Percentiles rank a stretch among this genome's conserved stretches.
Evolutionary conservation across 331 rosid genomes (phyloP).

Genomic region (Cydonia oblonga): DNA sequence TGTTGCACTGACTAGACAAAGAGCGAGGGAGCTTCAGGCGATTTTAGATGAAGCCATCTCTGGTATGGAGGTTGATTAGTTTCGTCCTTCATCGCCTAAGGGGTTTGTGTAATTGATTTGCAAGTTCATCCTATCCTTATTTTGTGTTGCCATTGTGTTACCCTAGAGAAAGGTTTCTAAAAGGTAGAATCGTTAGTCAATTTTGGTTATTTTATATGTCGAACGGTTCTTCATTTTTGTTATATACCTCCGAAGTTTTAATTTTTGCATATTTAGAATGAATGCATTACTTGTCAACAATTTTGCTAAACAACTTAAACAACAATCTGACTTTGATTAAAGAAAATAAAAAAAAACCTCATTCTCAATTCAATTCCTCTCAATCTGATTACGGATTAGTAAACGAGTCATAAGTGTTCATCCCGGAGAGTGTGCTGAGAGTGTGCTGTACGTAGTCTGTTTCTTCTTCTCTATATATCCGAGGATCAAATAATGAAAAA

Average conservation of each 20-base stretch:
- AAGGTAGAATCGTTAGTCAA: background rate
- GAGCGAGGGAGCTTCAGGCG: conserved; percentile 56
- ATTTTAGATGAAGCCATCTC: conserved; percentile 52
- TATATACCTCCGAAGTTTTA: background rate
- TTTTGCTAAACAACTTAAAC: background rate
- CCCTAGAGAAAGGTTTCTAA: background rate
- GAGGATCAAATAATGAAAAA: too few species aligned
- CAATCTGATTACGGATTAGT: too few species aligned
- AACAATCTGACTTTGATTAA: too few species aligned
- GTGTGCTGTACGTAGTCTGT: too few species aligned
- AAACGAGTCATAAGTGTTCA: background rate
- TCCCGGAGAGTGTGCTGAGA: background rate
- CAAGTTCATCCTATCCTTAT: background rate
- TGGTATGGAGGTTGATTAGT: conserved; percentile 58
- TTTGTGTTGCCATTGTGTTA: background rate
- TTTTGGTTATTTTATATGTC: background rate
- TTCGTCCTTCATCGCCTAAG: background rate
- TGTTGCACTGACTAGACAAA: conserved; percentile 62
- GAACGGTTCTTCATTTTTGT: background rate
- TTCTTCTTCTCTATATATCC: background rate
- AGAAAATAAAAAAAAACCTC: too few species aligned
- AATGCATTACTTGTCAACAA: too few species aligned
- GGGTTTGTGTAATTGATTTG: background rate
- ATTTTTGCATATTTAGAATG: background rate
- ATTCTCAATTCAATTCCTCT: too few species aligned